Conservation (phyloP, 2,329 filamentous ascomycete species). For the Ceratocystis eucalypticola region DNA sequence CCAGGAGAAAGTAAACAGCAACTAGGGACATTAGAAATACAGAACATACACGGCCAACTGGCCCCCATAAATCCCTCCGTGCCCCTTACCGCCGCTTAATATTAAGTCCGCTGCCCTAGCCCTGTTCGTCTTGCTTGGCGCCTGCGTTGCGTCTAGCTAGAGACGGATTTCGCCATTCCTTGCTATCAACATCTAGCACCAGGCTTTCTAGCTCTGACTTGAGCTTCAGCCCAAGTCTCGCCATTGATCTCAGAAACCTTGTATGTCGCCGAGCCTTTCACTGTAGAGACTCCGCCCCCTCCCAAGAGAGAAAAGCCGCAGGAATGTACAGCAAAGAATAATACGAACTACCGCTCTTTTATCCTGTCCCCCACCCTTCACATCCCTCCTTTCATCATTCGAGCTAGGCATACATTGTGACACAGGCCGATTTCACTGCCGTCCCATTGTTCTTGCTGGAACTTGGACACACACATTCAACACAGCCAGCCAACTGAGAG, state of each 20-base stretch:
- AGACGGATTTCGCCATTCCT: background rate
- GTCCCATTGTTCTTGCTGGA: too few species aligned
- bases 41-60: background rate
- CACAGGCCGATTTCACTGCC: too few species aligned
- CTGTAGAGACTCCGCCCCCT: background rate
- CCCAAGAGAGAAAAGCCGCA: too few species aligned
- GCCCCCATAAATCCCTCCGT: background rate
- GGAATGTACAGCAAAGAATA: too few species aligned
- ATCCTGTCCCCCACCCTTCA: too few species aligned
- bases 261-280: background rate
- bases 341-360: too few species aligned
- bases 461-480: too few species aligned
- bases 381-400: too few species aligned
- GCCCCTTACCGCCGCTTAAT: background rate
- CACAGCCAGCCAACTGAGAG: too few species aligned
- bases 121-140: background rate
- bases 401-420: too few species aligned
- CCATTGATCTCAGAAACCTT: background rate
- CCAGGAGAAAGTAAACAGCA: too few species aligned
- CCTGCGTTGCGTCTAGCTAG: background rate
- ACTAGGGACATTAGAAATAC: background rate
- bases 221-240: background rate
- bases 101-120: background rate
- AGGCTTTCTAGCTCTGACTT: background rate
- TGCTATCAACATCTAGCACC: background rate